A percentile compares a stretch with the other conserved stretches of the same genome.
Conservation (phyloP, 129 eudicot genomes). For the Flaveria brownii region DNA sequence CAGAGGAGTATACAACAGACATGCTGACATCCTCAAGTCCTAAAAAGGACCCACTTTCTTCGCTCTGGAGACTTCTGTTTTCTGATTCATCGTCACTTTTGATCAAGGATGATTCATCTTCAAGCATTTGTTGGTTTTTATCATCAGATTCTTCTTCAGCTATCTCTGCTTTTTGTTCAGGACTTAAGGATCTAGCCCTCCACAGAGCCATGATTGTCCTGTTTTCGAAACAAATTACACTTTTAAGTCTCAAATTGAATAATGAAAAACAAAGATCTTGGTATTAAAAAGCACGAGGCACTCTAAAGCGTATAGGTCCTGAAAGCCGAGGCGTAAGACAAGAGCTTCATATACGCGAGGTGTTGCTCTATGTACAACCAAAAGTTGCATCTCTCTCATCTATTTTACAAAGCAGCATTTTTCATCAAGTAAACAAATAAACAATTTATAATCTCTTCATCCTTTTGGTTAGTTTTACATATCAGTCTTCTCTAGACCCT, state of each 20-base stretch:
- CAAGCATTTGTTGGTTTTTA: slow-evolving; percentile 50
- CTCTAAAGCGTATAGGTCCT: not conserved
- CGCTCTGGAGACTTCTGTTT: slow-evolving; percentile 56
- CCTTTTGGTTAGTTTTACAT: not conserved
- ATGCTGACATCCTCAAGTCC: slow-evolving; percentile 74
- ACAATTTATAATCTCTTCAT: not conserved
- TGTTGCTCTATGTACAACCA: not conserved
- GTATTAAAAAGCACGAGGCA: not conserved
- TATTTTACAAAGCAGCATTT: not conserved
- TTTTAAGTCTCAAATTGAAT: slow-evolving; percentile 1
- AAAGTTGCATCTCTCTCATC: not conserved
- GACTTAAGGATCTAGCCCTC: slow-evolving; percentile 91
- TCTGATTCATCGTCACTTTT: slow-evolving; percentile 64
- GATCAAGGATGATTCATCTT: slow-evolving; percentile 60
- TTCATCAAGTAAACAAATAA: not conserved
- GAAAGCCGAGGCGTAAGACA: too few relatives aligned
- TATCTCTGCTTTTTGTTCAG: slow-evolving; percentile 86
- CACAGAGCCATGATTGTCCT: slow-evolving; percentile 97
- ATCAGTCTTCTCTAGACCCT: not conserved
- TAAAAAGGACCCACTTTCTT: slow-evolving; percentile 84
- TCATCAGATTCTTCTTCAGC: slow-evolving; percentile 74
- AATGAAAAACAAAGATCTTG: not conserved
- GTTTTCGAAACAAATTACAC: slow-evolving; percentile 24
- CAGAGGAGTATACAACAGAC: slow-evolving; percentile 69
- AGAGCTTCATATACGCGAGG: too few relatives aligned